phyloP scores from a whole-genome alignment of 208 protist species.

The Crithidia brevicula region DNA sequence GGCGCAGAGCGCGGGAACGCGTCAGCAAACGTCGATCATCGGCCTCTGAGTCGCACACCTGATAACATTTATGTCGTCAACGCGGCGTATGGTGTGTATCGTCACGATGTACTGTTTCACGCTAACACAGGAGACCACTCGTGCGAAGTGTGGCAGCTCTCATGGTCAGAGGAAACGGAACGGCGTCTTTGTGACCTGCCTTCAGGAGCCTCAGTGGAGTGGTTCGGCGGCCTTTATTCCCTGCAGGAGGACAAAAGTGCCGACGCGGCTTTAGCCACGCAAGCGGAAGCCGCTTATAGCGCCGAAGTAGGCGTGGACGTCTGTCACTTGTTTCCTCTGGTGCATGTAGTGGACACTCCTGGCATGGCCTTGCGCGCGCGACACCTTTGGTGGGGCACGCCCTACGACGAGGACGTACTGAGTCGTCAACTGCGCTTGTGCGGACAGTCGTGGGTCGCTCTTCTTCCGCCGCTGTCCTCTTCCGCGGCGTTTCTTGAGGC shows the following conservation, averaged over 20 bases:
- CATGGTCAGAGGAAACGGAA: not conserved
- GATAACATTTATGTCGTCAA: constrained; percentile 29
- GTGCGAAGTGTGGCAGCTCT: constrained; percentile 30
- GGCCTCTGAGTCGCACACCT: constrained; percentile 15
- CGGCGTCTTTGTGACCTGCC: not conserved
- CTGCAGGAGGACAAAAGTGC: not conserved
- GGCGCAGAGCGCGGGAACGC: not conserved
- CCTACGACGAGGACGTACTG: constrained; percentile 38
- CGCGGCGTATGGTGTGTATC: constrained; percentile 29
- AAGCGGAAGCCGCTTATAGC: not conserved
- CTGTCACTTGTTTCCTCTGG: constrained; percentile 12
- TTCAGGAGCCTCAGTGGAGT: not conserved
- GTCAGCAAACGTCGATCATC: not conserved
- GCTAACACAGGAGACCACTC: not conserved
- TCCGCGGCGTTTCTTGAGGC: constrained; percentile 37
- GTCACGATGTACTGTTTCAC: constrained; percentile 9
- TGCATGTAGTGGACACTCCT: constrained; percentile 11
- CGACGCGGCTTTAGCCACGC: not conserved
- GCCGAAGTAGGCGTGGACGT: constrained; percentile 4
- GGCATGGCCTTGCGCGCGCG: constrained; percentile 20
- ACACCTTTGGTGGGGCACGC: constrained; percentile 41
- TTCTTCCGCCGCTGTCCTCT: constrained; percentile 28
- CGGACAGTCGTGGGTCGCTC: constrained; percentile 47
- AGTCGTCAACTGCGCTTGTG: constrained; percentile 27
- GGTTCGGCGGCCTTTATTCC: not conserved